A percentile compares a stretch with the other conserved stretches of the same genome.
phyloP scores from a whole-genome alignment of 2,329 filamentous ascomycete species.

The Colletotrichum nymphaeae region DNA sequence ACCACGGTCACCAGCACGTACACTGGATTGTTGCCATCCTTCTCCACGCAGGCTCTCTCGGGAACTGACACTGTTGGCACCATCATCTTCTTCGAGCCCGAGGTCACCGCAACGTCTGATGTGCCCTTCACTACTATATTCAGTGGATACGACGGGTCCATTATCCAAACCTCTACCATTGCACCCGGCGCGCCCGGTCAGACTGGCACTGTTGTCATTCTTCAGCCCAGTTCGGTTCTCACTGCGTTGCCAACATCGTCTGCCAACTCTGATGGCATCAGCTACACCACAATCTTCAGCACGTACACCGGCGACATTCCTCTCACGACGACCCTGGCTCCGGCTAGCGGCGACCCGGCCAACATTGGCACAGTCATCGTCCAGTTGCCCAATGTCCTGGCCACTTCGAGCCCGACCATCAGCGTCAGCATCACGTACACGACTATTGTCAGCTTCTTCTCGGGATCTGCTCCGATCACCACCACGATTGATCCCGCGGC shows the following conservation, averaged over 20 bases:
- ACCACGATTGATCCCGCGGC: neutral
- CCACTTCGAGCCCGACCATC: neutral
- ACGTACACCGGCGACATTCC: neutral
- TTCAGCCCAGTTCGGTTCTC: neutral
- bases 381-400: neutral
- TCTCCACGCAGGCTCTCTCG: neutral
- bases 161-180: neutral
- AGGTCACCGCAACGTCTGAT: neutral
- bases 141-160: neutral
- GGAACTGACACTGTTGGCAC: constrained; percentile 1
- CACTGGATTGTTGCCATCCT: neutral
- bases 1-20: neutral
- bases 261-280: neutral
- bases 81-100: constrained; percentile 17
- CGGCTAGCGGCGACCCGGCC: neutral
- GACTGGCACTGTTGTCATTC: neutral
- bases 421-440: neutral
- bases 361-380: neutral
- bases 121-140: neutral
- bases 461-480: neutral
- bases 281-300: constrained; percentile 15
- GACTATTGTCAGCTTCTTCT: constrained; percentile 3
- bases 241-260: neutral
- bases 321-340: constrained; percentile 18
- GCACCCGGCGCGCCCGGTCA: neutral